Percentiles rank a stretch among this genome's conserved stretches.
Evolutionary conservation across 2,329 filamentous ascomycete species (phyloP).

Genomic region (Penicillium concentricum): DNA sequence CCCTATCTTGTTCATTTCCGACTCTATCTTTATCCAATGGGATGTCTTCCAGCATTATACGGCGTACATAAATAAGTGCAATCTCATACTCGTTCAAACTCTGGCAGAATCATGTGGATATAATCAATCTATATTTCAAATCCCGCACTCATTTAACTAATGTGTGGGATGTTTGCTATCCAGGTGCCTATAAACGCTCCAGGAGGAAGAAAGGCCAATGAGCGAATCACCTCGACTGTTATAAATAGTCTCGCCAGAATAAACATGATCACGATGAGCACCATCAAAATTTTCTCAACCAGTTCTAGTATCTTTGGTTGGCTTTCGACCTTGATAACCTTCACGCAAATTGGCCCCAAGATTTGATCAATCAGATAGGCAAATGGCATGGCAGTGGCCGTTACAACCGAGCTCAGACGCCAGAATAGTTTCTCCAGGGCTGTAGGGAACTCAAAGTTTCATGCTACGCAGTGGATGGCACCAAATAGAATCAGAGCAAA

Average conservation of each 20-base stretch:
- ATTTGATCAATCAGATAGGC: neutral
- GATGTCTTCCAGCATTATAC: slow-evolving; percentile 23
- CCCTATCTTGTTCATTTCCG: slow-evolving; percentile 3
- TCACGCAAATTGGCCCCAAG: neutral
- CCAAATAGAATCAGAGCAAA: neutral
- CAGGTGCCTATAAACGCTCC: neutral
- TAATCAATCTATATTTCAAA: neutral
- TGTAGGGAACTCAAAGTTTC: neutral
- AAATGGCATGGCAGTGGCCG: neutral
- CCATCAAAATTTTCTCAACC: neutral
- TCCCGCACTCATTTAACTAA: neutral
- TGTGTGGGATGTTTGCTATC: neutral
- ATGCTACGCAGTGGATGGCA: neutral
- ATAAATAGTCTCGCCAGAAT: neutral
- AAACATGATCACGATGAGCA: neutral
- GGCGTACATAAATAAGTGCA: slow-evolving; percentile 22
- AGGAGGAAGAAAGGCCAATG: neutral
- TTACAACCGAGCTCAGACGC: neutral
- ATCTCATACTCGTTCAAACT: slow-evolving; percentile 1
- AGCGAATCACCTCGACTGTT: neutral
- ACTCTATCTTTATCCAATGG: slow-evolving; percentile 12
- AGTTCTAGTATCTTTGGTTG: neutral
- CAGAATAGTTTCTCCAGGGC: neutral
- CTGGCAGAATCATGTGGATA: neutral
- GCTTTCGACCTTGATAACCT: neutral